Evolutionary conservation across 208 protist genomes (phyloP), one percentile per base, ranked within the genome.

Genomic region (Hexamita inflata): DNA sequence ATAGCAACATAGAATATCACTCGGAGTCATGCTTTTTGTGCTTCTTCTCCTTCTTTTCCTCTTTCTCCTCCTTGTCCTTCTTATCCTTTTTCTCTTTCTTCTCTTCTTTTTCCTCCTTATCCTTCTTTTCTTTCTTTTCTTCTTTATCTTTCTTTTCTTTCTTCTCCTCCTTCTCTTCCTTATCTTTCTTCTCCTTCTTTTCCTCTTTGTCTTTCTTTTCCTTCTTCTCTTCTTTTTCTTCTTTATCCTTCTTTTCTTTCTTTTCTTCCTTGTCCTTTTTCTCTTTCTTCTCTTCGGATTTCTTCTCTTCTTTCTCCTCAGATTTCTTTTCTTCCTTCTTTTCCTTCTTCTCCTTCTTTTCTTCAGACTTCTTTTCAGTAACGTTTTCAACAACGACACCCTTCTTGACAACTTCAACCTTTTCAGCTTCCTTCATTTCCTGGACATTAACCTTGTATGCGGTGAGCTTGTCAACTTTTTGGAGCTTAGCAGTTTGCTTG

Each of bases 201-300:
- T 0, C 19, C 1, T 64, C 60, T 32, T 66, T 40, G n/a, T 76
- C 30, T 59, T 59, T 68, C 59, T 39, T 58, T 42, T 32, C 35
- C 58, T 67, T 57, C 41, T 59, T 60, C 38, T 74, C 58, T 1
- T n/a, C 57, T 35, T 64, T 19, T 1, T 64, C 32, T 1, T 62
- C 24, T 39, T 40, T 45, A 42, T 62, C 29, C 15, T 62, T 40
- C 24, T 62, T 61, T 0, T 62, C 39, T 15, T 75, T 38, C 32
- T 41, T 41, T 0, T 38, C 38, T 29, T 58, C 34, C 15, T 59
- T 58, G 2, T 4, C 9, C 60, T 58, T 49, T 58, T 58, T 78
- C n/a, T 78, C 58, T 58, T 78, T 61, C 62, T 39, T 13, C 65
- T 70, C 58, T 0, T 75, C 64, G 4, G 4, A 9, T 2, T 70